These are phyloP conservation scores for Priceomyces medius DNA, from an alignment of 805 yeast species.

Conservation along the genomic window DNA sequence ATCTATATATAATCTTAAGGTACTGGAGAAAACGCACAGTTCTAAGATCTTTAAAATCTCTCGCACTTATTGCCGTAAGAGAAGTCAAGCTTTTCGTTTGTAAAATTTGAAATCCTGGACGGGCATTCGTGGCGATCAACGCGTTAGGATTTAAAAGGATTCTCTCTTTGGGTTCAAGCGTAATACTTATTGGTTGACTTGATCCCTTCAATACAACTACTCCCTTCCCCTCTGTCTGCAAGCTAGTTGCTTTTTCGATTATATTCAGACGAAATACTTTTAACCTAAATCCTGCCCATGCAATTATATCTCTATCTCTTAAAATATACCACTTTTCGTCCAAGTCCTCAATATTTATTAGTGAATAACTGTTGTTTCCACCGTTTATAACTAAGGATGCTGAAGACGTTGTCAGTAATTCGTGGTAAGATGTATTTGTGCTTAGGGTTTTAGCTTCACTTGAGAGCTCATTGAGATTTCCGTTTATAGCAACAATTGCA, in stretches of 20 bases:
- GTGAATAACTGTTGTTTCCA: constrained; percentile 34
- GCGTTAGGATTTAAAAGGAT: constrained; percentile 38
- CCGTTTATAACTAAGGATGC: constrained; percentile 31
- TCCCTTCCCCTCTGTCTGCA: constrained; percentile 39
- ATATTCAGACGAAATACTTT: constrained; percentile 17
- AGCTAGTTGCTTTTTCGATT: constrained; percentile 22
- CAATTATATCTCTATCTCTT: constrained; percentile 36
- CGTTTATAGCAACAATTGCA: constrained; percentile 45
- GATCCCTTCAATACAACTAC: constrained; percentile 37
- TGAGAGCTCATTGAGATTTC: constrained; percentile 30
- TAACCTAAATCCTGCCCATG: constrained; percentile 48
- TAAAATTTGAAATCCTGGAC: constrained; percentile 1
- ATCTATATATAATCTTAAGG: neutral
- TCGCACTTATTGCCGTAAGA: neutral
- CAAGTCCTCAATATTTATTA: constrained; percentile 37
- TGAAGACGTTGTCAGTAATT: constrained; percentile 16
- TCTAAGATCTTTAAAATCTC: neutral
- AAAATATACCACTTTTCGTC: constrained; percentile 42
- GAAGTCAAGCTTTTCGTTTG: neutral
- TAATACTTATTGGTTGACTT: constrained; percentile 38
- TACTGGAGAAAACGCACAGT: neutral
- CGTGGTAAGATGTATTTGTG: constrained; percentile 10
- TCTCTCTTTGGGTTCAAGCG: constrained; percentile 34
- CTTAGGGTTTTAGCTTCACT: constrained; percentile 9
- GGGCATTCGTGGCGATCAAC: constrained; percentile 33